phyloP scores from a whole-genome alignment of 805 yeast genomes.

The Saturnispora gosingensis region DNA sequence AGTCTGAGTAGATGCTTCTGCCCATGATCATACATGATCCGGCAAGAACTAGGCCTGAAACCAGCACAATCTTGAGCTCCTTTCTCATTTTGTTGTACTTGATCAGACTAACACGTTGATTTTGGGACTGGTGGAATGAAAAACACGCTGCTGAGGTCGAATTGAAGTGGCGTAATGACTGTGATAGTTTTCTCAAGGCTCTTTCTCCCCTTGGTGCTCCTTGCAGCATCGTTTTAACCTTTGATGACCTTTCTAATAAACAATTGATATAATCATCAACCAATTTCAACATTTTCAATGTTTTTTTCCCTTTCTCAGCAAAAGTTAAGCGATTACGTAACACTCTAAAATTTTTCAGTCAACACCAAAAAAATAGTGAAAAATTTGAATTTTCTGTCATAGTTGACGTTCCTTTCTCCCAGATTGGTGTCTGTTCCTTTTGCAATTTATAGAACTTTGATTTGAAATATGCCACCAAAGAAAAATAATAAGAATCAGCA shows the following conservation, averaged over 20 bases:
- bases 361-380: background rate
- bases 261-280: background rate
- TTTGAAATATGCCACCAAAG: constrained; percentile 37
- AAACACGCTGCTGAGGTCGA: background rate
- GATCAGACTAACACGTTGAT: constrained; percentile 1
- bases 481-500: constrained; percentile 40
- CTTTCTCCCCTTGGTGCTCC: background rate
- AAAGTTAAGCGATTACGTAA: background rate
- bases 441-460: background rate
- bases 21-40: constrained; percentile 27
- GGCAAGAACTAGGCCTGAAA: constrained; percentile 27
- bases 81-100: constrained; percentile 20
- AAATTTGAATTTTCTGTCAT: background rate
- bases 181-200: background rate
- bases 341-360: background rate
- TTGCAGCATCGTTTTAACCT: background rate
- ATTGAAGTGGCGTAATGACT: background rate
- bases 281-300: background rate
- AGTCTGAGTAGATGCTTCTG: constrained; percentile 23
- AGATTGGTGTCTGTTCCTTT: background rate
- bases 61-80: constrained; percentile 24
- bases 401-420: background rate
- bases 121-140: constrained; percentile 7
- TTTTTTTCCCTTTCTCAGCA: background rate
- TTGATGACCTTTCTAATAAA: background rate